Evolutionary conservation across 495 filamentous ascomycete genomes (phyloP).

Genomic region (Neurospora tetrasperma): DNA sequence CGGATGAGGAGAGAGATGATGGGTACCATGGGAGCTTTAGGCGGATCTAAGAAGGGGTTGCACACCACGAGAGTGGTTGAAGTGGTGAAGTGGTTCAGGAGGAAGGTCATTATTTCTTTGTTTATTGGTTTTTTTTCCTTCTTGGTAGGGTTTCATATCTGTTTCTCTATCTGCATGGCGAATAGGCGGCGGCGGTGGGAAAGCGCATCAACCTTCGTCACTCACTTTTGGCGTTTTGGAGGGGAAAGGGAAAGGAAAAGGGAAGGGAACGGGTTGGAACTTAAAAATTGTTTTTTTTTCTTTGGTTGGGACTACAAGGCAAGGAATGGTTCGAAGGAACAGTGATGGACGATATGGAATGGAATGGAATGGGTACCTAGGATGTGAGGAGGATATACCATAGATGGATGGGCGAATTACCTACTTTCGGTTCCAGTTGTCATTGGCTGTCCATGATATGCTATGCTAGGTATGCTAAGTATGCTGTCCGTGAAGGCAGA

Average conservation of each 20-base stretch:
- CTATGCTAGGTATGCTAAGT: no score
- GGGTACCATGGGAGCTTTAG: neutral
- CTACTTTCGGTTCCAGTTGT: no score
- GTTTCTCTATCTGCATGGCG: neutral
- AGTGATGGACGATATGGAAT: neutral
- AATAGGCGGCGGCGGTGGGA: neutral
- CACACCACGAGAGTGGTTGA: neutral
- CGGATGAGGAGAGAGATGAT: constrained; percentile 1
- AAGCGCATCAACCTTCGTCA: neutral
- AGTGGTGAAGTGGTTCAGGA: neutral
- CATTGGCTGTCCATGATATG: no score
- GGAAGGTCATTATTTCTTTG: neutral
- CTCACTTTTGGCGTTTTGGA: neutral
- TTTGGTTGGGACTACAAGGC: neutral
- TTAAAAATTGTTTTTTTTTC: neutral
- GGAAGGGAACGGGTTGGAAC: neutral
- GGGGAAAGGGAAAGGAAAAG: neutral
- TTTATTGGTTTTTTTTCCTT: neutral
- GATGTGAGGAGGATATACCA: neutral
- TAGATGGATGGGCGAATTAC: neutral
- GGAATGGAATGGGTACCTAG: neutral
- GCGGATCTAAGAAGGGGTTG: neutral
- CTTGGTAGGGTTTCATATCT: neutral
- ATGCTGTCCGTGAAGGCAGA: no score
- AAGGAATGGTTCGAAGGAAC: neutral